phyloP scores from a whole-genome alignment of 768 basidiomycete genomes.

The Pisolithus marmoratus region DNA sequence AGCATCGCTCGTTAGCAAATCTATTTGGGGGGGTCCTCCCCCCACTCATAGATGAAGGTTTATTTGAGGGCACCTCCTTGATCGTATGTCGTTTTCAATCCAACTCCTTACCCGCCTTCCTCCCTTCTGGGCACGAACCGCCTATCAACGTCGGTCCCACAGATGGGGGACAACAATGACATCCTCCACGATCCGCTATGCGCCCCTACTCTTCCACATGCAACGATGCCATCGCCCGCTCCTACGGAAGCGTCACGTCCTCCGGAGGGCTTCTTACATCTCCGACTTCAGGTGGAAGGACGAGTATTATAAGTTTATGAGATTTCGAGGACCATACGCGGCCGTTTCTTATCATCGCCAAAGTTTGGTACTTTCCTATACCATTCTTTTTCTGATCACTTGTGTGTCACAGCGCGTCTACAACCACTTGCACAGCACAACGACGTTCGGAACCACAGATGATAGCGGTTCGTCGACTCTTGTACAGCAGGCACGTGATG shows the following conservation, averaged over 20 bases:
- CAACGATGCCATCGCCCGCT: constrained; percentile 16
- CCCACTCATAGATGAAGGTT: no score
- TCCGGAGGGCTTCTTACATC: constrained; percentile 26
- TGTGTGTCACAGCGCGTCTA: constrained; percentile 18
- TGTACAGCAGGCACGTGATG: neutral
- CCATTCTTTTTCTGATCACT: neutral
- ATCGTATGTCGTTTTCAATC: constrained; percentile 29
- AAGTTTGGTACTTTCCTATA: neutral
- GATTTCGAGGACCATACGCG: constrained; percentile 31
- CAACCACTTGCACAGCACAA: constrained; percentile 26
- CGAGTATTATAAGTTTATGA: constrained; percentile 22
- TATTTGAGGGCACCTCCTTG: no score
- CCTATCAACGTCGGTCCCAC: neutral
- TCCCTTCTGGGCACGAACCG: constrained; percentile 8
- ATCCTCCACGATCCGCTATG: neutral
- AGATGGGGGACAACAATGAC: neutral
- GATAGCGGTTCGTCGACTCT: constrained; percentile 11
- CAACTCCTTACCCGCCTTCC: no score
- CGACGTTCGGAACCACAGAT: constrained; percentile 28
- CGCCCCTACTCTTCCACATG: constrained; percentile 3
- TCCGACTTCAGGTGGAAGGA: constrained; percentile 19
- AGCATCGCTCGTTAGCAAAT: no score
- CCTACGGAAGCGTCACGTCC: constrained; percentile 22
- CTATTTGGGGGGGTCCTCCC: no score
- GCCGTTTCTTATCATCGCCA: constrained; percentile 11